These are phyloP conservation scores for Ceratobasidium sp. DNA, from an alignment of 1,284 basidiomycete species.

Conservation along the genomic window DNA sequence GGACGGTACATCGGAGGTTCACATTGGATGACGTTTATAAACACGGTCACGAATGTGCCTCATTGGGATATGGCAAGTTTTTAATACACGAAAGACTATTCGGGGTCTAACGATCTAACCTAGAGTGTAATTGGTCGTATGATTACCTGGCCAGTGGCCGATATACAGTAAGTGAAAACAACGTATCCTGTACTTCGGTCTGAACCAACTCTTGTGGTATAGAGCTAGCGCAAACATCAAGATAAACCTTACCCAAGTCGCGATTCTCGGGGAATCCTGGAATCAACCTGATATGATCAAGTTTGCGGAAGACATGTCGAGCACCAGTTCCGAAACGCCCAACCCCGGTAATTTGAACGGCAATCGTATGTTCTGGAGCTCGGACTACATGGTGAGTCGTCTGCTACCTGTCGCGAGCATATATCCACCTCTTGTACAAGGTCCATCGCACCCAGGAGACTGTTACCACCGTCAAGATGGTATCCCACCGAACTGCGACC, in stretches of 20 bases:
- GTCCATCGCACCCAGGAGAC: constrained; percentile 71
- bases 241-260: constrained; percentile 45
- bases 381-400: constrained; percentile 72
- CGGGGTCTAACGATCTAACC: not conserved
- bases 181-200: not conserved
- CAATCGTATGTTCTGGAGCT: constrained; percentile 74
- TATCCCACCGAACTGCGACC: constrained; percentile 70
- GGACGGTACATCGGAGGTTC: constrained; percentile 18
- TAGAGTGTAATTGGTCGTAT: constrained; percentile 46
- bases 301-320: constrained; percentile 50
- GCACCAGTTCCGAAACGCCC: constrained; percentile 58
- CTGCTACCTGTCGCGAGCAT: not conserved
- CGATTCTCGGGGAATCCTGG: constrained; percentile 45
- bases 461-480: constrained; percentile 73
- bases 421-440: constrained; percentile 53
- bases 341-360: constrained; percentile 69
- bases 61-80: constrained; percentile 49
- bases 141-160: constrained; percentile 44
- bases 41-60: constrained; percentile 43
- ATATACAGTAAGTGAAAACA: constrained; percentile 45
- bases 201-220: not conserved
- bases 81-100: not conserved
- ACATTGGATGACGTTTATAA: constrained; percentile 47
- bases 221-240: constrained; percentile 46
- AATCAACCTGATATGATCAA: constrained; percentile 52